Conservation (phyloP, 768 basidiomycete species). For the Termitomyces sp. region DNA sequence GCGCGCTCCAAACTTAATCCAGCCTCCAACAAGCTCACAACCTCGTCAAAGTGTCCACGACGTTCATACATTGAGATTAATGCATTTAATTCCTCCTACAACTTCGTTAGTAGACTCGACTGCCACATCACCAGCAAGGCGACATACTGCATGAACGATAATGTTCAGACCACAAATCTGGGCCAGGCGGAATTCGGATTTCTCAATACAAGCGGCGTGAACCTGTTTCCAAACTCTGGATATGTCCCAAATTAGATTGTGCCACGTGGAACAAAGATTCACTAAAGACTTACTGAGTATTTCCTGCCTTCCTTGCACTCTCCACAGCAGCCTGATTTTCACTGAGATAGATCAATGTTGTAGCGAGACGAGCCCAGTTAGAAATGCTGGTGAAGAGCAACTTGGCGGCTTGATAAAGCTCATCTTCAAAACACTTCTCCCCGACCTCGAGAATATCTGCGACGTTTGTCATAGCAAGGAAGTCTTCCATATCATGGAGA, state of each 20-base stretch:
- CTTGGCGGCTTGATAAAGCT: slow-evolving; percentile 95
- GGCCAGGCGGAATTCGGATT: slow-evolving; percentile 93
- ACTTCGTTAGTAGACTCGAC: slow-evolving; percentile 4
- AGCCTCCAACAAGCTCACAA: slow-evolving; percentile 87
- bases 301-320: slow-evolving; percentile 98
- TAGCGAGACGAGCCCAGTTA: slow-evolving; percentile 97
- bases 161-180: slow-evolving; percentile 99
- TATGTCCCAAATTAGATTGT: slow-evolving; percentile 7
- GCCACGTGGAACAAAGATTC: not conserved
- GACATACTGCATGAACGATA: slow-evolving; percentile 77
- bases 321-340: slow-evolving; percentile 99
- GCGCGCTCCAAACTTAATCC: slow-evolving; percentile 95
- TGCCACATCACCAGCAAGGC: not conserved
- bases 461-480: slow-evolving; percentile 96
- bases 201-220: slow-evolving; percentile 96
- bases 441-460: slow-evolving; percentile 96
- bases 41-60: slow-evolving; percentile 91
- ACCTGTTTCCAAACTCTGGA: slow-evolving; percentile 99
- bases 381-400: slow-evolving; percentile 94
- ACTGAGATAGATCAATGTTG: slow-evolving; percentile 95
- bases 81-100: slow-evolving; percentile 69
- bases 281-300: slow-evolving; percentile 75
- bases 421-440: slow-evolving; percentile 99
- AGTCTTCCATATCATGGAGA: slow-evolving; percentile 99
- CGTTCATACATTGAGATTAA: slow-evolving; percentile 83